phyloP scores from a whole-genome alignment of 2,329 filamentous ascomycete species.

The Lanzia echinophila region DNA sequence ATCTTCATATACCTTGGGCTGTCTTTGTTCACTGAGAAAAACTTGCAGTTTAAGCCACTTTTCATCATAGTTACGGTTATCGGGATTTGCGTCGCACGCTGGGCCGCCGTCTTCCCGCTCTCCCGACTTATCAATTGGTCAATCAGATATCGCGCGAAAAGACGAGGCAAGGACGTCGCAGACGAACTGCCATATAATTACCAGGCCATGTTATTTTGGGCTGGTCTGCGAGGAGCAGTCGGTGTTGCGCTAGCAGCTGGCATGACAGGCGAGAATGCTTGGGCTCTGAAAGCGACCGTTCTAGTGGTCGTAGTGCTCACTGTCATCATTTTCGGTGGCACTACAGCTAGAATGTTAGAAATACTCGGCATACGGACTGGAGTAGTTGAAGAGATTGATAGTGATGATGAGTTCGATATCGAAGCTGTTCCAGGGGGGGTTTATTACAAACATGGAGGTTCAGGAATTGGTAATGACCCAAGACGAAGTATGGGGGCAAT shows the following conservation, averaged over 20 bases:
- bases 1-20: conserved; percentile 98
- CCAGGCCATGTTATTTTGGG: conserved; percentile 99
- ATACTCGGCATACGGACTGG: conserved; percentile 95
- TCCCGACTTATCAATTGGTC: conserved; percentile 88
- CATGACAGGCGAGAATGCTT: conserved; percentile 72
- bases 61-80: conserved; percentile 90
- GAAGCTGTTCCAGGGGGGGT: conserved; percentile 36
- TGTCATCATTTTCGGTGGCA: conserved; percentile 97
- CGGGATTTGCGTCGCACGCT: conserved; percentile 87
- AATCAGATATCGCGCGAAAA: conserved; percentile 75
- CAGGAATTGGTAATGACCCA: conserved; percentile 70
- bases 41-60: conserved; percentile 84
- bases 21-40: conserved; percentile 85
- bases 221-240: conserved; percentile 88
- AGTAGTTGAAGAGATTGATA: conserved; percentile 94
- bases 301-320: conserved; percentile 94
- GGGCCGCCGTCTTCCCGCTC: conserved; percentile 90
- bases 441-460: conserved; percentile 71
- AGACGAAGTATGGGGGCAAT: conserved; percentile 44
- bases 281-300: conserved; percentile 86
- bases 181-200: conserved; percentile 93
- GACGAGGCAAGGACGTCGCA: conserved; percentile 66
- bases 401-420: conserved; percentile 97
- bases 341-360: conserved; percentile 94
- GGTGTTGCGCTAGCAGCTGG: conserved; percentile 91